Percentiles rank a stretch among this genome's conserved stretches.
Conservation (phyloP, 371 early-diverging fungal species). For the Lichtheimia corymbifera region DNA sequence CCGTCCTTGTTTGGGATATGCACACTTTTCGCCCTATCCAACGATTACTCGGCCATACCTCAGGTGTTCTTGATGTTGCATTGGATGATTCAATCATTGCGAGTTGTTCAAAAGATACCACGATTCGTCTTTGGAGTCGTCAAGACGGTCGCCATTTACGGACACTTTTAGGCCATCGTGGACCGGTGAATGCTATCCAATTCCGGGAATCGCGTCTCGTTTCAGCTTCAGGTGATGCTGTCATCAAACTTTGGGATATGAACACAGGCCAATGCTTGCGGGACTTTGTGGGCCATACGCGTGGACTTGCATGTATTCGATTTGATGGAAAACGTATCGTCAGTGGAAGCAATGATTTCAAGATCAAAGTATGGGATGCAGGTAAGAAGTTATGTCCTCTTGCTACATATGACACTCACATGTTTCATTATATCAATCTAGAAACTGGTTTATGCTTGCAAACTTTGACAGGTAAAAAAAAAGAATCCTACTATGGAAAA, state of each 20-base stretch:
- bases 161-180: constrained; percentile 79
- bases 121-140: constrained; percentile 85
- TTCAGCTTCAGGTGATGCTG: constrained; percentile 86
- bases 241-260: constrained; percentile 88
- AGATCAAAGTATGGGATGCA: constrained; percentile 94
- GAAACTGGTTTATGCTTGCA: constrained; percentile 76
- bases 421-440: not conserved
- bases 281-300: constrained; percentile 71
- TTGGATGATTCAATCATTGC: constrained; percentile 77
- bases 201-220: constrained; percentile 67
- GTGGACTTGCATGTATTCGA: constrained; percentile 93
- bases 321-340: constrained; percentile 89
- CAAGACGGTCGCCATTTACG: constrained; percentile 54
- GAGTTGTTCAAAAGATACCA: constrained; percentile 91
- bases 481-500: too few relatives aligned
- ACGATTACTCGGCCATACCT: constrained; percentile 63
- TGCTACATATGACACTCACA: constrained; percentile 1
- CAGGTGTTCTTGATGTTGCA: constrained; percentile 79
- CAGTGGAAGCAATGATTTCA: constrained; percentile 92
- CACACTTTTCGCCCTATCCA: constrained; percentile 28
- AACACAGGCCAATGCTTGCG: constrained; percentile 67
- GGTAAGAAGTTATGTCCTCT: too few relatives aligned
- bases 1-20: constrained; percentile 88
- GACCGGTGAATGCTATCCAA: constrained; percentile 89
- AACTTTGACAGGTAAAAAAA: constrained; percentile 46